Percentiles rank a stretch among this genome's conserved stretches.
phyloP scores from a whole-genome alignment of 371 early-diverging fungal genomes.

The Dichotomocladium elegans region DNA sequence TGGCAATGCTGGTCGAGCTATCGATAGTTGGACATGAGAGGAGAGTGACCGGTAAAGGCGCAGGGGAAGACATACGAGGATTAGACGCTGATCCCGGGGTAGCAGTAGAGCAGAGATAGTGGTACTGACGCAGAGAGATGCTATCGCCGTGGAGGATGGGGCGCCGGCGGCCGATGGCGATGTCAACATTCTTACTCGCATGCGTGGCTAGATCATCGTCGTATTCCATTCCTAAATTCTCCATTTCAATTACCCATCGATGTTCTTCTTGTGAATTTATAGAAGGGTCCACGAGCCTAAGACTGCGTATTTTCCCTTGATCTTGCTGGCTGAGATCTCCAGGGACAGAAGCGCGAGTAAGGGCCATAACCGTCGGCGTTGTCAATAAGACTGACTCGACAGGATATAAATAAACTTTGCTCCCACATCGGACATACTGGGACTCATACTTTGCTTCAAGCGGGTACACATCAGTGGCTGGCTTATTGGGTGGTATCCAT shows the following conservation, averaged over 20 bases:
- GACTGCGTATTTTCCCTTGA: conserved; percentile 6
- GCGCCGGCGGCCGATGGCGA: conserved; percentile 24
- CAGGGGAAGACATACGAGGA: too few relatives aligned
- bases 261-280: too few relatives aligned
- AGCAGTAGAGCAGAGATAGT: conserved; percentile 17
- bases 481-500: background rate
- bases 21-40: too few relatives aligned
- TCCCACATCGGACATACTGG: conserved; percentile 18
- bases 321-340: too few relatives aligned
- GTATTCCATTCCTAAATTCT: conserved; percentile 15
- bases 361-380: too few relatives aligned
- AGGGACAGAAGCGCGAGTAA: too few relatives aligned
- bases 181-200: conserved; percentile 27
- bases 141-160: conserved; percentile 27
- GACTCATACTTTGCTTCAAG: conserved; percentile 9
- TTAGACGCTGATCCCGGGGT: background rate
- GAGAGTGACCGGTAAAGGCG: too few relatives aligned
- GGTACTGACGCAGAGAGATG: conserved; percentile 32
- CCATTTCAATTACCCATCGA: conserved; percentile 22
- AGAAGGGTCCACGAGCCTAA: too few relatives aligned
- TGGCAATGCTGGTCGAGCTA: background rate
- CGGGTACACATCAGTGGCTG: background rate
- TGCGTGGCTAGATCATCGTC: conserved; percentile 20
- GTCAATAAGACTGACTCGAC: too few relatives aligned
- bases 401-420: conserved; percentile 29